Conservation (phyloP, 75 land plant species). For the Chamaecyparis obtusa region DNA sequence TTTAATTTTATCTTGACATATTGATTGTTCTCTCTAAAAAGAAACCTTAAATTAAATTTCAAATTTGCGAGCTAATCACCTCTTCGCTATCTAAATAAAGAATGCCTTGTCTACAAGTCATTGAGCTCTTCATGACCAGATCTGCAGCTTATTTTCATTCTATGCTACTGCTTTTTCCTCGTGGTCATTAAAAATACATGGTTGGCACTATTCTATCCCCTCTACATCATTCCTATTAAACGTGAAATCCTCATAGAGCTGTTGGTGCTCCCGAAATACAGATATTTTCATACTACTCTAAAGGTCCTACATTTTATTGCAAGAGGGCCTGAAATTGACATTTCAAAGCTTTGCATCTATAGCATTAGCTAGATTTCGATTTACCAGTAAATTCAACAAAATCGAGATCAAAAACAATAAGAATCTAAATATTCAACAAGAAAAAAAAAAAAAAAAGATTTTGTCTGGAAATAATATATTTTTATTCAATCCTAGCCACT, state of each 20-base stretch:
- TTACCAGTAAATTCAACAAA: not conserved
- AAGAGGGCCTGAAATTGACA: not conserved
- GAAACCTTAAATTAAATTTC: not conserved
- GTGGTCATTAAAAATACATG: not conserved
- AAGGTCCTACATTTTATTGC: not conserved
- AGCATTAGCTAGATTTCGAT: not conserved
- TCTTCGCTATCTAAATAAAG: not conserved
- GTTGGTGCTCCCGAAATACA: not conserved
- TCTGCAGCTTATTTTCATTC: not conserved
- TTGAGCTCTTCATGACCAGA: not conserved
- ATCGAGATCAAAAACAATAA: not conserved
- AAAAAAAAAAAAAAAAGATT: not conserved
- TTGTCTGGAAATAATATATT: not conserved
- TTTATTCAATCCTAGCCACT: not conserved
- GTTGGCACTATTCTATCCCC: not conserved
- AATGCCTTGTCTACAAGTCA: not conserved
- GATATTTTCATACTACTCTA: not conserved
- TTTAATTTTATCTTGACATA: not conserved
- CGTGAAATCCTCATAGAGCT: not conserved
- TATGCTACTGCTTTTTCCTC: not conserved
- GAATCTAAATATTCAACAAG: not conserved
- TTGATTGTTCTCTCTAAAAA: not conserved
- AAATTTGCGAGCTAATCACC: not conserved
- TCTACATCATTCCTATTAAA: not conserved
- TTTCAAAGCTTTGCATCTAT: not conserved